Evolutionary conservation across 495 filamentous ascomycete genomes (phyloP).

Genomic region (Aspergillus indologenus): DNA sequence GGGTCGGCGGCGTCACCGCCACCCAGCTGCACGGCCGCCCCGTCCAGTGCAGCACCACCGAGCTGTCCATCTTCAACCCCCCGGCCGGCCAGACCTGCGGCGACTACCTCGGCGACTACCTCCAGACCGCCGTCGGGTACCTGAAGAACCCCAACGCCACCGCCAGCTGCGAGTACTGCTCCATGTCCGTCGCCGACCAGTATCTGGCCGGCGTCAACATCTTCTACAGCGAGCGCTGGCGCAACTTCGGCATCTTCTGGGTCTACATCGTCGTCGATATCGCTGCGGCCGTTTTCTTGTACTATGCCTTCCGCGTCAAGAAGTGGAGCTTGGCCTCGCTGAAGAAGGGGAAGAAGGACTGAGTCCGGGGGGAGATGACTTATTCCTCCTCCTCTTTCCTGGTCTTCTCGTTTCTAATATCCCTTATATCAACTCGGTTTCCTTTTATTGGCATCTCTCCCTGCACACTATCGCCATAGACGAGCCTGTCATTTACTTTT

Average conservation of each 20-base stretch:
- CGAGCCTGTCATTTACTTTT: too few relatives aligned
- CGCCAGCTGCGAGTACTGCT: conserved; percentile 40
- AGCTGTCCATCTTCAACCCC: conserved; percentile 52
- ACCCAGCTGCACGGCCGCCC: conserved; percentile 51
- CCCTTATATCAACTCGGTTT: too few relatives aligned
- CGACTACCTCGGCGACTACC: conserved; percentile 36
- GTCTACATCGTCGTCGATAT: conserved; percentile 50
- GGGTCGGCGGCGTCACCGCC: conserved; percentile 20
- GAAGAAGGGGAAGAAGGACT: conserved; percentile 22
- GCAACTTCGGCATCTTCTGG: conserved; percentile 45
- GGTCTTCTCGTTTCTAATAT: neutral
- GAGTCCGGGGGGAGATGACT: neutral
- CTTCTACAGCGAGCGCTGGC: conserved; percentile 32
- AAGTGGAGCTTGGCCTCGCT: conserved; percentile 25
- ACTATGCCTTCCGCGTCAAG: conserved; percentile 49
- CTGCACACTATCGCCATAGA: too few relatives aligned
- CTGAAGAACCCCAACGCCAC: conserved; percentile 39
- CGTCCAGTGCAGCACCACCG: conserved; percentile 53
- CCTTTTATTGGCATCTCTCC: too few relatives aligned
- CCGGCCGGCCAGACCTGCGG: conserved; percentile 47
- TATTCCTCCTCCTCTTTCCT: neutral
- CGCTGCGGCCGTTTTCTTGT: conserved; percentile 41
- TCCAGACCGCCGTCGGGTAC: conserved; percentile 26
- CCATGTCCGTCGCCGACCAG: conserved; percentile 38
- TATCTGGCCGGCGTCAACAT: conserved; percentile 35